Evolutionary conservation across 2,329 filamentous ascomycete species (phyloP), one percentile per base, ranked within the genome.

Genomic region (Pseudogymnoascus sp.): DNA sequence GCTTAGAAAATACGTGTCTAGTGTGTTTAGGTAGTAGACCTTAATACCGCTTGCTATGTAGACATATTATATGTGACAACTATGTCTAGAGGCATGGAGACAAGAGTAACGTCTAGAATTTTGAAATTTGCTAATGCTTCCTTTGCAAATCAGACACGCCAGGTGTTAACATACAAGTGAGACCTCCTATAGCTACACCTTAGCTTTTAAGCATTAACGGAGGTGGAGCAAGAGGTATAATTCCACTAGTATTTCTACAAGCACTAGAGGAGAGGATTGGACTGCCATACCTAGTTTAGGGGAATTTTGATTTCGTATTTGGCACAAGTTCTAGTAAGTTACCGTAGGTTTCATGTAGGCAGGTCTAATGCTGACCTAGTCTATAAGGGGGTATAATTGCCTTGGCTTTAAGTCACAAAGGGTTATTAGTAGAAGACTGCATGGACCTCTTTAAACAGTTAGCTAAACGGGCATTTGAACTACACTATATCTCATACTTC

Each of bases 131-230:
- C 57, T 3, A 51, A 16, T 77, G 71, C 65, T 64, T 73, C 11
- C 67, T 75, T 13, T 77, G 73, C 63, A 65, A 68, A 60, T 41
- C 57, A 62, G 65, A 51, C 8, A 37, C 62, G 4, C 62, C 31
- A 21, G 63, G 61, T 7, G 13, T 70, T 14, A 63, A 60, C 7
- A 67, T 73, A n/a, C 69, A 66, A 8, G 63, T 76, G 6, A 69
- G 74, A 14, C 75, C 75, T 3, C 68, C 71, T 6, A 77, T 75
- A 3, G 72, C 74, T 43, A 70, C 72, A 4, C 65, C 74, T 7
- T 65, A 73, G 25, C 66, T 76, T 13, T 67, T 77, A 6, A 73
- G 69, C 64, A 69, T 77, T 62, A 75, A 78, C 69, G 75, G 74
- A 13, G 74, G 75, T 31, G 69, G 70, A 45, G 67, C 66, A 7